Evolutionary conservation across 805 yeast genomes (phyloP).

Genomic region (Ogataea sp.): DNA sequence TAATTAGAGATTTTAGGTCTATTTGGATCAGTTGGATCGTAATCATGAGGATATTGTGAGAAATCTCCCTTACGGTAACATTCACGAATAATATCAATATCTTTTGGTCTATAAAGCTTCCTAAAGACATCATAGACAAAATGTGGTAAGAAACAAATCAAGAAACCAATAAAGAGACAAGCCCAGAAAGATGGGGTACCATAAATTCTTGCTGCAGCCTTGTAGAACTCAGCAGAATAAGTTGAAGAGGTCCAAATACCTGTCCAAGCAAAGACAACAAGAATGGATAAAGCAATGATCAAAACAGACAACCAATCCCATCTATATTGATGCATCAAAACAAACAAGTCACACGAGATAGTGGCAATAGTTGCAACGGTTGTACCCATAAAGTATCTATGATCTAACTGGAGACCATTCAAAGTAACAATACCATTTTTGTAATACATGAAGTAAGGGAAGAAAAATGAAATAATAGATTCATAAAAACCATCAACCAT

Average conservation of each 20-base stretch:
- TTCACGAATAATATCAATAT: constrained; percentile 68
- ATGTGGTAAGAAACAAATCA: constrained; percentile 60
- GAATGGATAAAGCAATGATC: constrained; percentile 44
- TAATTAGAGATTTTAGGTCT: constrained; percentile 45
- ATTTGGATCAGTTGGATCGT: constrained; percentile 77
- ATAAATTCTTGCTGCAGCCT: constrained; percentile 56
- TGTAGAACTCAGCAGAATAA: constrained; percentile 52
- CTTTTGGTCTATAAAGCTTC: constrained; percentile 51
- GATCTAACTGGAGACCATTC: constrained; percentile 50
- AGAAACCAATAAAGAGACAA: constrained; percentile 52
- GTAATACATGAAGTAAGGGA: constrained; percentile 52
- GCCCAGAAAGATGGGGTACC: constrained; percentile 63
- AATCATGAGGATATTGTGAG: constrained; percentile 53
- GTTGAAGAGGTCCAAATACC: constrained; percentile 55
- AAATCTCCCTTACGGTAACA: constrained; percentile 61
- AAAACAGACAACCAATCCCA: constrained; percentile 70
- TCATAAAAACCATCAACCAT: constrained; percentile 68
- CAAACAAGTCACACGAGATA: constrained; percentile 56
- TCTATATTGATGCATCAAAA: constrained; percentile 57
- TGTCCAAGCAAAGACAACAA: constrained; percentile 65
- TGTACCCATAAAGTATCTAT: constrained; percentile 66
- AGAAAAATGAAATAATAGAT: constrained; percentile 59
- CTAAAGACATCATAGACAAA: constrained; percentile 49
- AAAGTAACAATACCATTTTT: constrained; percentile 32
- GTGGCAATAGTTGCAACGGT: constrained; percentile 54